A percentile compares a stretch with the other conserved stretches of the same genome.
Conservation (phyloP, 306 rosid genomes). For the peach (Prunus persica) region DNA sequence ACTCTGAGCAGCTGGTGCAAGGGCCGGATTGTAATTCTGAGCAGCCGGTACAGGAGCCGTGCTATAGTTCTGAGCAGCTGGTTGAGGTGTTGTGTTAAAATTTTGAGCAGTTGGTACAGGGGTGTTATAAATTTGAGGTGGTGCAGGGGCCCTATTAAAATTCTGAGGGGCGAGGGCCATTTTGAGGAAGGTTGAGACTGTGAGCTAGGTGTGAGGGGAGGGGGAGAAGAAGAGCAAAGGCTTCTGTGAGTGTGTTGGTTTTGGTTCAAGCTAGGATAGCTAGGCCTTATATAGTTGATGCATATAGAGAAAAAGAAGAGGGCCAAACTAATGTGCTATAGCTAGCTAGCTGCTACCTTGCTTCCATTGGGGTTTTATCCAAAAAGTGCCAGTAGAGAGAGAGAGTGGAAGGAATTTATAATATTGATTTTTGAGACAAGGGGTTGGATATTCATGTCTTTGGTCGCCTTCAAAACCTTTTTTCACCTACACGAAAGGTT, state of each 20-base stretch:
- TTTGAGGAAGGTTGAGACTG: not conserved
- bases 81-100: not conserved
- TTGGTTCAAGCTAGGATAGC: not conserved
- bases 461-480: constrained; percentile 5
- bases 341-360: constrained; percentile 39
- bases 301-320: not conserved
- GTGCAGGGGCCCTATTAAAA: not conserved
- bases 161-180: constrained; percentile 10
- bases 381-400: constrained; percentile 10
- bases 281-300: constrained; percentile 13
- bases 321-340: constrained; percentile 1
- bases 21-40: not conserved
- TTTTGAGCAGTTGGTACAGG: not conserved
- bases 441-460: not conserved
- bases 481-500: constrained; percentile 13
- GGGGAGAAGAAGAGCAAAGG: not conserved
- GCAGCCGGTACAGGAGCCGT: not conserved
- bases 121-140: not conserved
- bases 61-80: not conserved
- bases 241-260: not conserved
- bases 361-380: constrained; percentile 43
- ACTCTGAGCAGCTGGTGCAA: not conserved
- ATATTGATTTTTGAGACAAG: constrained; percentile 28
- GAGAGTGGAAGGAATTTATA: not conserved
- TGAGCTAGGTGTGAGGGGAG: not conserved